Evolutionary conservation across 305 asterid species (phyloP).

Genomic region (Solanum aculeatissimum): DNA sequence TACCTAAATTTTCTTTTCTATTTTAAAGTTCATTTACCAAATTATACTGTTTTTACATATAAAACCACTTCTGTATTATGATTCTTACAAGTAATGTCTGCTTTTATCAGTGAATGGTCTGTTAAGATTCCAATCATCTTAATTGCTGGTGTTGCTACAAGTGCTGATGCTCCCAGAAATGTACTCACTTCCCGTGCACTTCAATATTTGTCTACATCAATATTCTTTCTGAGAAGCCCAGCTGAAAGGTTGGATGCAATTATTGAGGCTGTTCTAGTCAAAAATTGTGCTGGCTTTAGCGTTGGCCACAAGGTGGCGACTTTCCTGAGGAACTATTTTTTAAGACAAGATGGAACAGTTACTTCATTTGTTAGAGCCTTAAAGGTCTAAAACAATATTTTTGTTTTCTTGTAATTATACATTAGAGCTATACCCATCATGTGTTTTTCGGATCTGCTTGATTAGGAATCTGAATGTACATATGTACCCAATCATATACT

Average conservation of each 20-base stretch:
- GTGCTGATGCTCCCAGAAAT: constrained; percentile 52
- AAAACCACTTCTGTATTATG: constrained; percentile 2
- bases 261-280: constrained; percentile 60
- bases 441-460: background rate
- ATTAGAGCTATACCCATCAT: constrained; percentile 12
- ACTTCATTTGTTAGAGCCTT: constrained; percentile 74
- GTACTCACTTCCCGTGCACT: constrained; percentile 46
- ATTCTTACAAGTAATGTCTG: constrained; percentile 8
- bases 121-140: constrained; percentile 66
- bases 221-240: constrained; percentile 68
- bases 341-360: constrained; percentile 85
- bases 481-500: background rate
- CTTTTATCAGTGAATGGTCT: constrained; percentile 76
- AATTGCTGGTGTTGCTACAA: constrained; percentile 83
- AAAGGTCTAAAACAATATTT: constrained; percentile 30
- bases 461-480: background rate
- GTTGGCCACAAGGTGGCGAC: constrained; percentile 58
- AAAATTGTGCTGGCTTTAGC: constrained; percentile 40
- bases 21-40: background rate
- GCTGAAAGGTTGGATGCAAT: constrained; percentile 77
- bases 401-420: background rate
- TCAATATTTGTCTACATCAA: constrained; percentile 39
- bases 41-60: background rate
- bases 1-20: background rate
- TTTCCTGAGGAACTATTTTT: constrained; percentile 71